These are phyloP conservation scores for Microbotryum silenes-acaulis DNA, from an alignment of 1,284 basidiomycete species.

Conservation along the genomic window DNA sequence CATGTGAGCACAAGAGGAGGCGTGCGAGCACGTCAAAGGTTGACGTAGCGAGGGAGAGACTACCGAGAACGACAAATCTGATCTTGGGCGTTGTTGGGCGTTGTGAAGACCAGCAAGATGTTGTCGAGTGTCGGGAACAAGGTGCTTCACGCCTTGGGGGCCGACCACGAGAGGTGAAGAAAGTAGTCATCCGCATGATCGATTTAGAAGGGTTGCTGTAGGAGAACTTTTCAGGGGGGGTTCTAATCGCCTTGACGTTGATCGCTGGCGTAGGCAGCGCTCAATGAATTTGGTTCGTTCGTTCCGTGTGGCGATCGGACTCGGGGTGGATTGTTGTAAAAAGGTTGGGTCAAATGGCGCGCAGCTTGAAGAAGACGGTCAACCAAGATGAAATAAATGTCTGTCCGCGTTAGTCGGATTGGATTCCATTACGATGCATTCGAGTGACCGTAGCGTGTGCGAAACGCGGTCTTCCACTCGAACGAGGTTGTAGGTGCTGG, in stretches of 20 bases:
- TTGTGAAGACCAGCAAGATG: too few species aligned
- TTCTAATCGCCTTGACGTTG: constrained; percentile 32
- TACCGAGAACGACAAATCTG: too few species aligned
- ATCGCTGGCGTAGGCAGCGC: constrained; percentile 34
- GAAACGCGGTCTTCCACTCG: constrained; percentile 43
- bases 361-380: neutral
- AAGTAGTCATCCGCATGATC: constrained; percentile 12
- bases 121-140: too few species aligned
- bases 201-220: constrained; percentile 27
- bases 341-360: constrained; percentile 30
- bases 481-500: constrained; percentile 39
- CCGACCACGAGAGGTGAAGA: constrained; percentile 1
- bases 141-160: neutral
- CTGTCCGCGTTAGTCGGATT: constrained; percentile 35
- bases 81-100: too few species aligned
- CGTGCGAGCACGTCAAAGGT: too few species aligned
- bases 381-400: constrained; percentile 37
- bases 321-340: constrained; percentile 37
- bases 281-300: constrained; percentile 44
- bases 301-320: constrained; percentile 3
- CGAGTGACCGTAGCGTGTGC: constrained; percentile 41
- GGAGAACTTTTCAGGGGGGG: constrained; percentile 32
- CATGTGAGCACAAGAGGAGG: too few species aligned
- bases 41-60: too few species aligned
- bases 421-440: constrained; percentile 37